phyloP scores from a whole-genome alignment of 2,329 filamentous ascomycete species.

The Thielaviopsis ethacetica region DNA sequence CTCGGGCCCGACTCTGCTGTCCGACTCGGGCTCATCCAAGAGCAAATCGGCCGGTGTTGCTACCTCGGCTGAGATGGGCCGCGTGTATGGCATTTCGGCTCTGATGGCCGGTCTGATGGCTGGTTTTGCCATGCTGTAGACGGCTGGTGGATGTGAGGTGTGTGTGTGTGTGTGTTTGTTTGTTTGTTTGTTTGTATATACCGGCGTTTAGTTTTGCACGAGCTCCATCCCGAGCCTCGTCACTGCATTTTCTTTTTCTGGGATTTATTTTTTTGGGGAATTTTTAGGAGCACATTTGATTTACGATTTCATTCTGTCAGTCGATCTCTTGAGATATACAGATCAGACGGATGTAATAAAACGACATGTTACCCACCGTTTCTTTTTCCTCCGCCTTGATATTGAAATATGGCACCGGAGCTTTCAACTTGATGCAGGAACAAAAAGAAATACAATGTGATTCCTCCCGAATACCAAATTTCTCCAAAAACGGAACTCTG shows the following conservation, averaged over 20 bases:
- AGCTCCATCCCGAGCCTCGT: no score
- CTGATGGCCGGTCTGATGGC: constrained; percentile 24
- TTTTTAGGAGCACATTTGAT: neutral
- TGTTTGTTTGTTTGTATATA: no score
- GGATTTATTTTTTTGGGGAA: neutral
- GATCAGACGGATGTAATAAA: neutral
- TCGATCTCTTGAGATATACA: neutral
- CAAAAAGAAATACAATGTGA: neutral
- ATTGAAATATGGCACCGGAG: neutral
- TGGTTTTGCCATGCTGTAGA: constrained; percentile 25
- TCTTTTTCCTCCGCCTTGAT: no score
- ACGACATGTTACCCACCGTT: neutral
- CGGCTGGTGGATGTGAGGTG: neutral
- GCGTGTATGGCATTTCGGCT: constrained; percentile 22
- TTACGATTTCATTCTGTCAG: neutral
- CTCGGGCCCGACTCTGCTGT: constrained; percentile 4
- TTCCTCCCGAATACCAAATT: neutral
- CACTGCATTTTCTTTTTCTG: neutral
- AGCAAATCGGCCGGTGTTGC: constrained; percentile 4
- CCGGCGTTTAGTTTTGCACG: neutral
- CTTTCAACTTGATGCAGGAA: neutral
- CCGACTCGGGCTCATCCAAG: constrained; percentile 12
- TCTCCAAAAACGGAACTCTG: neutral
- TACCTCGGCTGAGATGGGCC: constrained; percentile 19
- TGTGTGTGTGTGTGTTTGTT: neutral